Percentiles rank a stretch among this genome's conserved stretches.
These are phyloP conservation scores for Cadophora luteo-olivacea DNA, from an alignment of 2,329 filamentous ascomycete species.

Conservation along the genomic window DNA sequence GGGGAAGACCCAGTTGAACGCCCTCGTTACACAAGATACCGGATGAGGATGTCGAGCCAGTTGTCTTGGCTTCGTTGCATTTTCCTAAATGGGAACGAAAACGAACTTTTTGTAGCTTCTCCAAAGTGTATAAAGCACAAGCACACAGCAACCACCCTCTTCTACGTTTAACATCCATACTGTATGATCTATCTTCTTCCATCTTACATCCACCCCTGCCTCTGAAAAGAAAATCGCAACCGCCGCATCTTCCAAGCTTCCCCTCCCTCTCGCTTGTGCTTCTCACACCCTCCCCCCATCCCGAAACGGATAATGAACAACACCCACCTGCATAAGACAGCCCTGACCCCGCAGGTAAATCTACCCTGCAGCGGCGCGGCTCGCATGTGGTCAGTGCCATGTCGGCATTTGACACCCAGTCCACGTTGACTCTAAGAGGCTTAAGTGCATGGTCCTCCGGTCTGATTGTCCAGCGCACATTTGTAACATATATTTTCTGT, in stretches of 20 bases:
- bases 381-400: not conserved
- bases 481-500: too few relatives aligned
- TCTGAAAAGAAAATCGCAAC: too few relatives aligned
- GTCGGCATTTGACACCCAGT: not conserved
- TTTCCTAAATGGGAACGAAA: slow-evolving; percentile 1
- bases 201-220: too few relatives aligned
- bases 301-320: not conserved
- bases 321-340: not conserved
- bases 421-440: too few relatives aligned
- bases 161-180: too few relatives aligned
- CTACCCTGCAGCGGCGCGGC: not conserved
- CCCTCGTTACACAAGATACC: not conserved
- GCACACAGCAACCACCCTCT: too few relatives aligned
- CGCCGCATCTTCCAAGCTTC: too few relatives aligned
- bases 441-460: too few relatives aligned
- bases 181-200: too few relatives aligned
- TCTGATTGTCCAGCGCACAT: too few relatives aligned
- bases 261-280: too few relatives aligned
- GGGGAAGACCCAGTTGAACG: not conserved
- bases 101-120: not conserved
- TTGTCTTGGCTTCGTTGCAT: not conserved
- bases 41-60: not conserved
- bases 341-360: too few relatives aligned
- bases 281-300: not conserved
- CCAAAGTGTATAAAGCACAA: not conserved